phyloP scores from a whole-genome alignment of 83 land plant genomes.

The Picea abies region DNA sequence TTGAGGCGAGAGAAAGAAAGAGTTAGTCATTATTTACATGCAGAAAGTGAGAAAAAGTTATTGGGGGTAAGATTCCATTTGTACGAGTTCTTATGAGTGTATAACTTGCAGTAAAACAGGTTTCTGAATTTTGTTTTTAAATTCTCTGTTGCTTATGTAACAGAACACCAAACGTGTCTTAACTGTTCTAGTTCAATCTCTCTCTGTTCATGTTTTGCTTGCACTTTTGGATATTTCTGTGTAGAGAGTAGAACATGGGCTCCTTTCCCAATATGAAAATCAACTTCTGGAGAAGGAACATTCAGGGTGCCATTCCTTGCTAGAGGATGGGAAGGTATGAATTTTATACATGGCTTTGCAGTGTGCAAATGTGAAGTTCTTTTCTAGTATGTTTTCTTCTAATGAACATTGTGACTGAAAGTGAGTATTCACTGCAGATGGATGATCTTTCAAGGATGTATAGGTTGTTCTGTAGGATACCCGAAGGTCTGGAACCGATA shows the following conservation, averaged over 20 bases:
- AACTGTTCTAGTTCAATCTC: not conserved
- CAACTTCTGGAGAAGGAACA: too few relatives aligned
- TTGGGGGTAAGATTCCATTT: slow-evolving; percentile 39
- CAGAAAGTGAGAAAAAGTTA: slow-evolving; percentile 85
- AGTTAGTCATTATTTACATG: slow-evolving; percentile 83
- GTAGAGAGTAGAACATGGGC: too few relatives aligned
- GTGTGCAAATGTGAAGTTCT: not conserved
- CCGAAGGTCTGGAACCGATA: slow-evolving; percentile 87
- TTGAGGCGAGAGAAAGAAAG: slow-evolving; percentile 86
- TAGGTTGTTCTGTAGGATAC: too few relatives aligned
- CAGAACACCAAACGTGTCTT: too few relatives aligned
- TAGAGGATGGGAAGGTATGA: slow-evolving; percentile 64
- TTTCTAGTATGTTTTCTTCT: not conserved
- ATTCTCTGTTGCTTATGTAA: too few relatives aligned
- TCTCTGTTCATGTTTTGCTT: not conserved
- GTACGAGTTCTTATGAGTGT: too few relatives aligned
- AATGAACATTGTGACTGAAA: not conserved
- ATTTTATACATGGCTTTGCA: not conserved
- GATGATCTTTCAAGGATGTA: slow-evolving; percentile 92
- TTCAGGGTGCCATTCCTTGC: slow-evolving; percentile 65
- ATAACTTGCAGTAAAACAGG: too few relatives aligned
- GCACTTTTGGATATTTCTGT: not conserved
- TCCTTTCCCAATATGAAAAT: too few relatives aligned
- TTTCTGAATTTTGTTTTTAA: too few relatives aligned
- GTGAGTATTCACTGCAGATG: slow-evolving; percentile 27